These are phyloP conservation scores for Millerozyma miso DNA, from an alignment of 805 yeast genomes.

Conservation along the genomic window DNA sequence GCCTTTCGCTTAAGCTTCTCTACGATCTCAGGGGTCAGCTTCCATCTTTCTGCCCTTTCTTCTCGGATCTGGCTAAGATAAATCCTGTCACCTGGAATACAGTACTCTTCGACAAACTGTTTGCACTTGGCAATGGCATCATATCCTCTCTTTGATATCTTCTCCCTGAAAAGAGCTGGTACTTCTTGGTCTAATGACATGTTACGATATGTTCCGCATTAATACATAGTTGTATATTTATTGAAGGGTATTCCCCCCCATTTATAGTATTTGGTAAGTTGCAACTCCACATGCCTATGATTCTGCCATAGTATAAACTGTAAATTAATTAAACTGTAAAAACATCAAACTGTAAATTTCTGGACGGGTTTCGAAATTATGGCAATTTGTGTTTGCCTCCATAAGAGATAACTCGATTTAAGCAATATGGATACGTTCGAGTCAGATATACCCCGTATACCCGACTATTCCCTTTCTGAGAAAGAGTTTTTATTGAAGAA, in stretches of 20 bases:
- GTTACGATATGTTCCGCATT: too few species aligned
- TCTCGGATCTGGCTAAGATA: conserved; percentile 36
- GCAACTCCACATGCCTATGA: too few species aligned
- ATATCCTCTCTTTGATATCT: conserved; percentile 31
- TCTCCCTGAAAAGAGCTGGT: conserved; percentile 36
- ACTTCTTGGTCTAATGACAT: conserved; percentile 26
- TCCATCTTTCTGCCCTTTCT: conserved; percentile 46
- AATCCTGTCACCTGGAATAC: conserved; percentile 52
- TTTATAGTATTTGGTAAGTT: too few species aligned
- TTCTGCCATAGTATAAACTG: background rate
- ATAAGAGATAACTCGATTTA: background rate
- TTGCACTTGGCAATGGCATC: conserved; percentile 38
- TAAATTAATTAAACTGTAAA: conserved; percentile 3
- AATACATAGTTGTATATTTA: too few species aligned
- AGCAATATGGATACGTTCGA: conserved; percentile 33
- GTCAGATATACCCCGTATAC: conserved; percentile 58
- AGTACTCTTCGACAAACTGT: conserved; percentile 52
- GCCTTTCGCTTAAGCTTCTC: conserved; percentile 54
- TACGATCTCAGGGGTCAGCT: conserved; percentile 40
- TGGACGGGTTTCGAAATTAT: background rate
- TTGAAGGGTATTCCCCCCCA: too few species aligned
- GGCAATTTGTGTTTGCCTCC: background rate
- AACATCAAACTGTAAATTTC: background rate
- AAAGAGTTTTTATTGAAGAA: conserved; percentile 61
- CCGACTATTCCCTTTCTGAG: conserved; percentile 81